Base-by-base conservation (phyloP, 805 yeast species). In the Wickerhamiella siamensis region DNA sequence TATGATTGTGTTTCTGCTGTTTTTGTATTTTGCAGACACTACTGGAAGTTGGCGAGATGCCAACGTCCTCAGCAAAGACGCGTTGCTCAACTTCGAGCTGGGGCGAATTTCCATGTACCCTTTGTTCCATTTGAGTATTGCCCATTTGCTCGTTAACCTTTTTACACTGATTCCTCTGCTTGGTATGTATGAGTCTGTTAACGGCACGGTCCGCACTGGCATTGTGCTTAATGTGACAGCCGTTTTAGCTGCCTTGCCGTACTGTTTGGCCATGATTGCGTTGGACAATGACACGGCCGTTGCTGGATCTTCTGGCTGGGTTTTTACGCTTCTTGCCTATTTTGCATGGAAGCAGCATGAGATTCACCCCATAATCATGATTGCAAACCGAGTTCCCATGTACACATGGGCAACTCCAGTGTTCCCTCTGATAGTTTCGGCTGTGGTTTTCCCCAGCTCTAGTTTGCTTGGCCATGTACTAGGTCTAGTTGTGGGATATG, bases 131-230 rank as follows among this genome's bases (percentile, higher is more conserved):
- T 52, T 64, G n/a, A 68, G 71, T 18, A 47, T 73, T 18, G 46
- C 76, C 40, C 94, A 83, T 56, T 62, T 84, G 56, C 36, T 71
- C 3, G 60, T 79, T 51, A 83, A 83, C 51, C 43, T 73, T 6
- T 45, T 74, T 31, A 70, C 79, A 1, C 55, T 84, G 36, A 64
- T 71, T 44, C 70, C 79, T 0, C 75, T 81, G 17, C 57, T 83
- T 51, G 64, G 77, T 10, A 65, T 67, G 40, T 84, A 77, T 58
- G 95, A 84, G 64, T 63, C 68, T 43, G 56, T 61, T 18, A 79
- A 83, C 53, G 96, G 95, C 4, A 83, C 96, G 0, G 79, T 84
- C 2, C 74, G 83, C 58, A 80, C 94, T 3, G 95, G 93, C 3
- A 66, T 86, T 36, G 77, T 84, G 14, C 63, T 86, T 43, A 84